Percentiles rank a stretch among this genome's conserved stretches.
phyloP scores from a whole-genome alignment of 305 asterid genomes.

The Rubia peregrina region DNA sequence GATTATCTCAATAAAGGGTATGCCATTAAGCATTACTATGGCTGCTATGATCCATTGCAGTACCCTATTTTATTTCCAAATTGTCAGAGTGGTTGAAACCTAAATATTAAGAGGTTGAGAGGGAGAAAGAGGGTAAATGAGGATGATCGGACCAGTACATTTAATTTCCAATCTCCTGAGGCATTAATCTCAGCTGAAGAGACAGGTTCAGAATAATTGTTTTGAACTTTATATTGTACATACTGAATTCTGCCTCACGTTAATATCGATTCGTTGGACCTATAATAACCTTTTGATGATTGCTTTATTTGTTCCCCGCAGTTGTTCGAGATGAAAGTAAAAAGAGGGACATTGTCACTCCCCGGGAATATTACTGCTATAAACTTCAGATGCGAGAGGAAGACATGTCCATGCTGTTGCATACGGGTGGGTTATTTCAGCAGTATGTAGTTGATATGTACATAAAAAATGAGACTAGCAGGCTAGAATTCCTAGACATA shows the following conservation, averaged over 20 bases:
- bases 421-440: background rate
- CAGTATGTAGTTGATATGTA: background rate
- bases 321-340: background rate
- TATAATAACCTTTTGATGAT: background rate
- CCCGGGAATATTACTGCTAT: background rate
- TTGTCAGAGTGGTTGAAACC: conserved; percentile 6
- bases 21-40: background rate
- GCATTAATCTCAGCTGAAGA: background rate
- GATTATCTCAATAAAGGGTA: background rate
- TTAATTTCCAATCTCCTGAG: background rate
- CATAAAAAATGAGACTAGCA: background rate
- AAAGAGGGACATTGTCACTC: background rate
- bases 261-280: background rate
- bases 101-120: background rate
- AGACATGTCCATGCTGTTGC: background rate
- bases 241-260: background rate
- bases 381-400: background rate
- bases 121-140: background rate
- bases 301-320: background rate
- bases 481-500: background rate
- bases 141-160: background rate
- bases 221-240: too few species aligned
- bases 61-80: conserved; percentile 11
- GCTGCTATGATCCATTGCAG: conserved; percentile 15
- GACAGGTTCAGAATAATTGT: background rate